A percentile compares a stretch with the other conserved stretches of the same genome.
phyloP scores from a whole-genome alignment of 768 basidiomycete genomes.

The Psilocybe cyanescens region DNA sequence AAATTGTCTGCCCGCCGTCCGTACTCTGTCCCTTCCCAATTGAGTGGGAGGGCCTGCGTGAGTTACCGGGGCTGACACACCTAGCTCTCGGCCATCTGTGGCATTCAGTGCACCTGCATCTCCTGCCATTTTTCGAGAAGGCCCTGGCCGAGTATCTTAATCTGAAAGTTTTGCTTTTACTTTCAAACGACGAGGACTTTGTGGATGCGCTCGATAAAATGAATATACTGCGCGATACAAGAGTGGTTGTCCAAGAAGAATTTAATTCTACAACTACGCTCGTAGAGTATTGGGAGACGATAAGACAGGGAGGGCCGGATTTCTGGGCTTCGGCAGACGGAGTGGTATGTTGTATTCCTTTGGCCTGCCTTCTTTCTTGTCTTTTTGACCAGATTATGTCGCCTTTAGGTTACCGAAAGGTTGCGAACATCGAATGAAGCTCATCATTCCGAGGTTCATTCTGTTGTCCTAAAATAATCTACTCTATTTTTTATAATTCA shows the following conservation, averaged over 20 bases:
- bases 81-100: constrained; percentile 32
- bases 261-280: constrained; percentile 26
- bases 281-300: constrained; percentile 28
- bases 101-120: constrained; percentile 13
- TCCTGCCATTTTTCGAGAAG: constrained; percentile 22
- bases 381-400: neutral
- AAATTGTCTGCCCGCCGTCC: constrained; percentile 30
- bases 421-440: neutral
- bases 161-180: constrained; percentile 28
- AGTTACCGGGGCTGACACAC: constrained; percentile 34
- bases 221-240: constrained; percentile 23
- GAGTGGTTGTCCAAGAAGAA: constrained; percentile 28
- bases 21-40: constrained; percentile 10
- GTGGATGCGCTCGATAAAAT: constrained; percentile 17
- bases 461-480: too few relatives aligned
- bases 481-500: neutral
- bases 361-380: neutral
- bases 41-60: constrained; percentile 29
- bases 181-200: constrained; percentile 26
- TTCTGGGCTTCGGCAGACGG: constrained; percentile 32
- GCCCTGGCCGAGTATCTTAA: constrained; percentile 20
- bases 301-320: constrained; percentile 27
- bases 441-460: too few relatives aligned
- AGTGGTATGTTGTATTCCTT: constrained; percentile 1
- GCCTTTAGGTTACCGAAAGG: neutral